These are phyloP conservation scores for Limnanthes douglasii DNA, from an alignment of 345 rosid genomes.

Conservation along the genomic window DNA sequence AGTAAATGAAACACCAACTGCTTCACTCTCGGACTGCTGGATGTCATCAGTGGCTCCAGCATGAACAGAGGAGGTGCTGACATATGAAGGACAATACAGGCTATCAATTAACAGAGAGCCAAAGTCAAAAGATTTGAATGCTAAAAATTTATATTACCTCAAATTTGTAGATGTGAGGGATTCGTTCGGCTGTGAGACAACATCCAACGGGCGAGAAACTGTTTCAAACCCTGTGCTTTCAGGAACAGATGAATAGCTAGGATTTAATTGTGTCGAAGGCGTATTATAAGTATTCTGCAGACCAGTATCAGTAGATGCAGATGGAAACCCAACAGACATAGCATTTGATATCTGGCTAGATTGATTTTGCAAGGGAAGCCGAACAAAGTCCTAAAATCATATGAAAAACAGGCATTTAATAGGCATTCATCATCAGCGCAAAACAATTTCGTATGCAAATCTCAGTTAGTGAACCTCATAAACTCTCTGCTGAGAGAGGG, in stretches of 20 bases:
- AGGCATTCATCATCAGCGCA: slow-evolving; percentile 6
- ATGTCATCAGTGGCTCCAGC: slow-evolving; percentile 28
- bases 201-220: slow-evolving; percentile 46
- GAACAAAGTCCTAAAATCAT: slow-evolving; percentile 71
- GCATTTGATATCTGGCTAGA: slow-evolving; percentile 51
- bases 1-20: slow-evolving; percentile 29
- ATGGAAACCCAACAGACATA: slow-evolving; percentile 31
- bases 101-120: too few relatives aligned
- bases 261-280: slow-evolving; percentile 30
- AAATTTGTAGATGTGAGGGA: slow-evolving; percentile 32
- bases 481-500: slow-evolving; percentile 85
- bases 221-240: slow-evolving; percentile 38
- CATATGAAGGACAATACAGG: slow-evolving; percentile 3
- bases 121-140: too few relatives aligned
- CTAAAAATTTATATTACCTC: slow-evolving; percentile 24
- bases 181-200: slow-evolving; percentile 41
- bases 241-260: slow-evolving; percentile 31
- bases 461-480: slow-evolving; percentile 49
- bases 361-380: slow-evolving; percentile 95
- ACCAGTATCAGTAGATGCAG: slow-evolving; percentile 37
- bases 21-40: slow-evolving; percentile 33
- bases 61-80: slow-evolving; percentile 40
- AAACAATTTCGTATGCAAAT: slow-evolving; percentile 4
- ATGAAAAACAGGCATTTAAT: neutral
- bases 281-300: slow-evolving; percentile 32